These are phyloP conservation scores for Phymatotrichopsis omnivora DNA, from an alignment of 2,329 filamentous ascomycete species.

Conservation along the genomic window DNA sequence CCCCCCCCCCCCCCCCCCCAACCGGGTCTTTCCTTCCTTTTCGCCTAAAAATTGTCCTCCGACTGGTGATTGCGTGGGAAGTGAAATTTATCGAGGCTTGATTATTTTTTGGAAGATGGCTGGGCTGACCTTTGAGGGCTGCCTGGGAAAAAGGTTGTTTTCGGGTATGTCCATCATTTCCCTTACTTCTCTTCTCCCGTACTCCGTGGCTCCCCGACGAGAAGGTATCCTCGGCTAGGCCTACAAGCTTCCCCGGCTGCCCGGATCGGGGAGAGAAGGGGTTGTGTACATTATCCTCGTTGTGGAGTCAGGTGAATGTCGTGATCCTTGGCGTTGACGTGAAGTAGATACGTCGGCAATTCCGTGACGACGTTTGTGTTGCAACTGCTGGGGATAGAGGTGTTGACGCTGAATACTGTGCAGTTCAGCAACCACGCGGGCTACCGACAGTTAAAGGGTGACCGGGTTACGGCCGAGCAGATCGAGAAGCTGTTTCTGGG, in stretches of 20 bases:
- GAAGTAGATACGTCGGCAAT: conserved; percentile 84
- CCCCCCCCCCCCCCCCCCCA: too few species aligned
- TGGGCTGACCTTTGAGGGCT: too few species aligned
- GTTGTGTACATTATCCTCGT: too few species aligned
- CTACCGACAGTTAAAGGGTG: conserved; percentile 80
- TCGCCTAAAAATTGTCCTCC: conserved; percentile 16
- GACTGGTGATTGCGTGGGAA: background rate
- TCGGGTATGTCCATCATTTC: conserved; percentile 35
- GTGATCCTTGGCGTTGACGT: too few species aligned
- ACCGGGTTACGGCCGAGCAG: conserved; percentile 67
- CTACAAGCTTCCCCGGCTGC: too few species aligned
- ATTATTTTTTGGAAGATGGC: too few species aligned
- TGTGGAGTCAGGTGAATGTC: too few species aligned
- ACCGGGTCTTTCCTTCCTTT: background rate
- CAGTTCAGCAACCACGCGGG: conserved; percentile 98
- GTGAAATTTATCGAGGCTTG: too few species aligned
- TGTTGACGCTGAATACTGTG: conserved; percentile 88
- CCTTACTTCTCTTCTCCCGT: too few species aligned
- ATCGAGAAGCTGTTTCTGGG: conserved; percentile 78
- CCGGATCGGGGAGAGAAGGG: too few species aligned
- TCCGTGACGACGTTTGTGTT: conserved; percentile 93
- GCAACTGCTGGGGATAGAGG: conserved; percentile 87
- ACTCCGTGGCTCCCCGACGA: too few species aligned
- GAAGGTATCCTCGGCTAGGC: too few species aligned
- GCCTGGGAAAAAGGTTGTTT: conserved; percentile 43